Evolutionary conservation across 2,329 filamentous ascomycete genomes (phyloP).

Genomic region (Colletotrichum sp.): DNA sequence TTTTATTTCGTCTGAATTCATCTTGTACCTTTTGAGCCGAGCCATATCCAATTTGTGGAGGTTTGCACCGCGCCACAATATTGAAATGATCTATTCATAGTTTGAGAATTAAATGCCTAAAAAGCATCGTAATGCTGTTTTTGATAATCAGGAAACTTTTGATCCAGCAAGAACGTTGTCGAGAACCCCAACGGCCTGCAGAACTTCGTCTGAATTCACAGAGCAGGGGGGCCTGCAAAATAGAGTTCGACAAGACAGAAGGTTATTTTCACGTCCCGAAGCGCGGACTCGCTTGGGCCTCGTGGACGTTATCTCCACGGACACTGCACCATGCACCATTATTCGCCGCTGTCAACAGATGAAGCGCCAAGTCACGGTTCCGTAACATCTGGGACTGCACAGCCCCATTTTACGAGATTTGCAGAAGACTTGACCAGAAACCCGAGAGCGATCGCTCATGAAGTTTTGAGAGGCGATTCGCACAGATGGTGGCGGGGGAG

Average conservation of each 20-base stretch:
- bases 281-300: neutral
- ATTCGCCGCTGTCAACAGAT: neutral
- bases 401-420: neutral
- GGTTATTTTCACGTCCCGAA: neutral
- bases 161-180: neutral
- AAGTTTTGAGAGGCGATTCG: neutral
- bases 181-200: neutral
- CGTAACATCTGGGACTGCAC: neutral
- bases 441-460: neutral
- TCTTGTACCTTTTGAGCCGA: neutral
- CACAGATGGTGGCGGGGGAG: neutral
- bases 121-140: neutral
- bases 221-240: neutral
- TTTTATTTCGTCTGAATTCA: neutral
- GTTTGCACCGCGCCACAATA: too few relatives aligned
- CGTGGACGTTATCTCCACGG: neutral
- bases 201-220: neutral
- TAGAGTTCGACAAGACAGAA: neutral
- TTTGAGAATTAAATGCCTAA: neutral
- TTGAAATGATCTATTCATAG: too few relatives aligned
- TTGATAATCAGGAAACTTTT: neutral
- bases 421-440: neutral
- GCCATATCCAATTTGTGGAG: too few relatives aligned
- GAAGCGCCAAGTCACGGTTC: slow-evolving; percentile 2
- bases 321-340: neutral